Evolutionary conservation across 805 yeast genomes (phyloP).

Genomic region (Nakazawaea peltata): DNA sequence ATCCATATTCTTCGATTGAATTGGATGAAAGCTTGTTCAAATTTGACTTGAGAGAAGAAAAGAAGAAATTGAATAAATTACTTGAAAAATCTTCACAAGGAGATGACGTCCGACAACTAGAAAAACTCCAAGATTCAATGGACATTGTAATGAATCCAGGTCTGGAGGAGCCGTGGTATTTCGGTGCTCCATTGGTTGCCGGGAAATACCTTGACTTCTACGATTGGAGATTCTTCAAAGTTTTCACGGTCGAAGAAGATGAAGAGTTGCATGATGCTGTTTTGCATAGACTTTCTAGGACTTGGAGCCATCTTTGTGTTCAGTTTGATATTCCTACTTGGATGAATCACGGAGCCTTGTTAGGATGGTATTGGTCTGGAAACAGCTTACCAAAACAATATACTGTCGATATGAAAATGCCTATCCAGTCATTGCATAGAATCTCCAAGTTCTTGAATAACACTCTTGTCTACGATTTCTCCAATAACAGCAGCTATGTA

Average conservation of each 20-base stretch:
- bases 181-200: slow-evolving; percentile 7
- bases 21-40: slow-evolving; percentile 3
- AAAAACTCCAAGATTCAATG: slow-evolving; percentile 3
- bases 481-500: slow-evolving; percentile 31
- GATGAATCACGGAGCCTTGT: slow-evolving; percentile 55
- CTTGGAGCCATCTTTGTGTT: slow-evolving; percentile 36
- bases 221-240: slow-evolving; percentile 45
- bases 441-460: slow-evolving; percentile 36
- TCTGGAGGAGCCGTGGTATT: slow-evolving; percentile 10
- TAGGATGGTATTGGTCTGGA: slow-evolving; percentile 57
- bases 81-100: slow-evolving; percentile 5
- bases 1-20: slow-evolving; percentile 1
- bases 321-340: slow-evolving; percentile 38
- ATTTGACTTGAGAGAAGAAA: slow-evolving; percentile 7
- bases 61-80: slow-evolving; percentile 2
- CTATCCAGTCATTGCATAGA: slow-evolving; percentile 22
- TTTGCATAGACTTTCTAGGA: slow-evolving; percentile 35
- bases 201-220: slow-evolving; percentile 23
- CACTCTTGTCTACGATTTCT: slow-evolving; percentile 32
- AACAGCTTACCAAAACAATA: slow-evolving; percentile 50
- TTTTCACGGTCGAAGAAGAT: slow-evolving; percentile 20
- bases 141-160: slow-evolving; percentile 5
- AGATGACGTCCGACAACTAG: slow-evolving; percentile 5
- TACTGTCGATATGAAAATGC: slow-evolving; percentile 55
- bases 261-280: slow-evolving; percentile 26